Evolutionary conservation across 1,284 basidiomycete species (phyloP).

Genomic region (Tausonia pullulans): DNA sequence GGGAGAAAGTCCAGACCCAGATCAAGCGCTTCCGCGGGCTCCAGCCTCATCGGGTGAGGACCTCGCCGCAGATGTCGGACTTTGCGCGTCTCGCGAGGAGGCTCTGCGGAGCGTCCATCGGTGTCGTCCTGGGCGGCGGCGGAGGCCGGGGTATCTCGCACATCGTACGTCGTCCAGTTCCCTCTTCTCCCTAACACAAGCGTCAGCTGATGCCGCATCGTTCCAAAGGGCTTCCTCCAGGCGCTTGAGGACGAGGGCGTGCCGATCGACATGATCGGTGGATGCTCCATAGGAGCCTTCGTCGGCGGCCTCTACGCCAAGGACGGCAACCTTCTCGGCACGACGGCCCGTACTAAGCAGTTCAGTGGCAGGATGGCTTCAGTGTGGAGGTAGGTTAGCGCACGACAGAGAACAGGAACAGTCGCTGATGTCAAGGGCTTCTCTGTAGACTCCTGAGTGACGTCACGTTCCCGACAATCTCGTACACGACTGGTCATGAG

Average conservation of each 20-base stretch:
- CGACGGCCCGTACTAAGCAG: conserved; percentile 44
- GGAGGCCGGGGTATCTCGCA: conserved; percentile 92
- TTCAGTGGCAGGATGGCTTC: conserved; percentile 87
- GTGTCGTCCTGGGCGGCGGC: conserved; percentile 88
- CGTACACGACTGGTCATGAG: conserved; percentile 17
- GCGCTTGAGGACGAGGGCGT: conserved; percentile 86
- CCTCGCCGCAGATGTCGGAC: conserved; percentile 73
- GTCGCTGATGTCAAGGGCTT: too few relatives aligned
- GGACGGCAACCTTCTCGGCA: conserved; percentile 41
- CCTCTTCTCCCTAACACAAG: too few relatives aligned
- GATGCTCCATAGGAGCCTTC: conserved; percentile 80
- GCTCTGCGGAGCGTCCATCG: conserved; percentile 86
- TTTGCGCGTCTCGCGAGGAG: conserved; percentile 85
- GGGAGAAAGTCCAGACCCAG: conserved; percentile 77
- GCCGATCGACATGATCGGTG: conserved; percentile 83
- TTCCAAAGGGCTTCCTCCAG: conserved; percentile 62
- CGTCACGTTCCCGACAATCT: conserved; percentile 91
- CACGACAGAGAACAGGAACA: too few relatives aligned
- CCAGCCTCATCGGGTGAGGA: conserved; percentile 55
- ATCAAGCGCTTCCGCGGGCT: conserved; percentile 75
- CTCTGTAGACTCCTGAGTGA: conserved; percentile 10
- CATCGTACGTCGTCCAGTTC: conserved; percentile 44
- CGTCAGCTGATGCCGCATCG: too few relatives aligned
- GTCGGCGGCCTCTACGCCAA: conserved; percentile 94
- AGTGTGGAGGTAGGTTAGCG: conserved; percentile 63